Conservation (phyloP, 2,329 filamentous ascomycete genomes). For the Ophiognomonia clavigignenti-juglandacearum region DNA sequence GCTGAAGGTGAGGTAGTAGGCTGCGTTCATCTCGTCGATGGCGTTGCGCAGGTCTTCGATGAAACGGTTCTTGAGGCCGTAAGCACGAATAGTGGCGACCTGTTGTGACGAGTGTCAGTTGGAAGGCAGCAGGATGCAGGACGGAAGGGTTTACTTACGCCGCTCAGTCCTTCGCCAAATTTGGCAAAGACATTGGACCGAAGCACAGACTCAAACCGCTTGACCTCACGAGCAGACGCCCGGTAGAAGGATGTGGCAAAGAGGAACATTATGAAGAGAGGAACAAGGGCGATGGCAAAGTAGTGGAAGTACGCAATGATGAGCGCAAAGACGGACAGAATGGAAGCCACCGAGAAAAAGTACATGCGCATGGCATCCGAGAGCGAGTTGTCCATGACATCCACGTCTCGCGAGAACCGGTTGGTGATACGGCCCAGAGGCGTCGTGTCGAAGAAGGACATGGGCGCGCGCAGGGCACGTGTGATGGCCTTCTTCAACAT, state of each 20-base stretch:
- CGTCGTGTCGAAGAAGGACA: conserved; percentile 60
- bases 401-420: conserved; percentile 65
- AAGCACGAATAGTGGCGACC: conserved; percentile 56
- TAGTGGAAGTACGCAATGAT: conserved; percentile 66
- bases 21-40: conserved; percentile 88
- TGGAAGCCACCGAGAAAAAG: conserved; percentile 58
- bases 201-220: conserved; percentile 63
- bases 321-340: conserved; percentile 56
- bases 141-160: conserved; percentile 29
- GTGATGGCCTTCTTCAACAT: conserved; percentile 41
- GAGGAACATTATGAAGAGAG: conserved; percentile 55
- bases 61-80: conserved; percentile 57
- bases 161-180: conserved; percentile 60
- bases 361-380: conserved; percentile 64
- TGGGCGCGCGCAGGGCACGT: conserved; percentile 9
- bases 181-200: conserved; percentile 60
- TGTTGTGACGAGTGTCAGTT: not conserved
- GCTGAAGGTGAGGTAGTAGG: conserved; percentile 91
- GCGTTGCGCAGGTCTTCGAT: conserved; percentile 57
- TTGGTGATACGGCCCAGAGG: conserved; percentile 66
- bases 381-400: conserved; percentile 66
- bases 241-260: conserved; percentile 62
- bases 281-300: conserved; percentile 60
- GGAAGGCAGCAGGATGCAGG: not conserved
- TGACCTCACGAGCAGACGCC: conserved; percentile 62